Evolutionary conservation across 257 asterid species (phyloP).

Genomic region (Lithospermum erythrorhizon): DNA sequence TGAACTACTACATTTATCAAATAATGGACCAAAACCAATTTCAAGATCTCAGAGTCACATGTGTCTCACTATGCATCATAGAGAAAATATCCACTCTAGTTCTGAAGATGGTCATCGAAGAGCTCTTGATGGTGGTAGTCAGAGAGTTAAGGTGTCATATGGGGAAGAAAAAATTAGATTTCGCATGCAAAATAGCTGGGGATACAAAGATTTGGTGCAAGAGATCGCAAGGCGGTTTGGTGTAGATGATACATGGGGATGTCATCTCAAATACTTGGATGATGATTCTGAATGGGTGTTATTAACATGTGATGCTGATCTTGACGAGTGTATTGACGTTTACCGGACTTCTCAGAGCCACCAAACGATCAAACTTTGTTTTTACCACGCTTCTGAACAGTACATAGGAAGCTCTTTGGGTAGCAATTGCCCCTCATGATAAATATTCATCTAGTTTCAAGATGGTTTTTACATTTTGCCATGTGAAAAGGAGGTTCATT

Average conservation of each 20-base stretch:
- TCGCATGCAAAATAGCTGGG: conserved; percentile 54
- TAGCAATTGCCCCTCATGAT: conserved; percentile 9
- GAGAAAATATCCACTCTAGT: conserved; percentile 11
- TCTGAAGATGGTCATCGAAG: conserved; percentile 8
- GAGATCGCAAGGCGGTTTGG: conserved; percentile 62
- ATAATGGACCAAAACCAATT: conserved; percentile 27
- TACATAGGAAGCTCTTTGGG: conserved; percentile 36
- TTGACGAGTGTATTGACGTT: conserved; percentile 70
- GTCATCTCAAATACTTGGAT: conserved; percentile 70
- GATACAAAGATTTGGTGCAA: conserved; percentile 42
- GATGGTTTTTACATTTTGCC: background rate
- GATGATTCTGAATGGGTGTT: conserved; percentile 90
- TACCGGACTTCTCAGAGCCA: conserved; percentile 33
- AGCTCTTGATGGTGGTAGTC: conserved; percentile 28
- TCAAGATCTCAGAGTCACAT: conserved; percentile 43
- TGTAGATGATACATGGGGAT: conserved; percentile 28
- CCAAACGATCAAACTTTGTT: conserved; percentile 52
- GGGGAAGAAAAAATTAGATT: conserved; percentile 79
- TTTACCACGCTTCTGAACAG: conserved; percentile 29
- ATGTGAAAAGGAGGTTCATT: background rate
- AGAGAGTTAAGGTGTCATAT: conserved; percentile 51
- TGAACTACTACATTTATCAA: conserved; percentile 20
- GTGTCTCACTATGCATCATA: conserved; percentile 28
- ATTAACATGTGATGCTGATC: conserved; percentile 81
- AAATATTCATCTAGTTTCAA: background rate